Base-by-base conservation (phyloP, 1,284 basidiomycete species). In the Puccinia horiana region DNA sequence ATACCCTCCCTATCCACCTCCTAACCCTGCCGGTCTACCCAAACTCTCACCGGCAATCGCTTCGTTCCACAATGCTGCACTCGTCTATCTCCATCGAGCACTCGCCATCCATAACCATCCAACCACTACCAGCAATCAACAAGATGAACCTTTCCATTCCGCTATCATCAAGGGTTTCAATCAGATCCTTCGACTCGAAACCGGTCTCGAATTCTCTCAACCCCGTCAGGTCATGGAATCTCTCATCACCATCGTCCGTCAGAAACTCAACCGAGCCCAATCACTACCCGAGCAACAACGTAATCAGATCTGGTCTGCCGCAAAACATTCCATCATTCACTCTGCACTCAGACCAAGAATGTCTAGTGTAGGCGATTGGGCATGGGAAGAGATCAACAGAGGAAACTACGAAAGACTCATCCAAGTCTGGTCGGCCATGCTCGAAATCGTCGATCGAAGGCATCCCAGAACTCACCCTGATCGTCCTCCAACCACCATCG, bases 91-190 rank as follows among this genome's bases (percentile, higher is more conserved):
- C 47, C 77, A 80, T 20, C 44, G 65, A 29, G 67, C 67, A 18
- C 56, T 70, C 16, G 35, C 77, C 35, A 67, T 80, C 35, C 77
- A 76, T n/a, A n/a, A 9, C 72, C 44, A 40, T 42, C 29, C 32
- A 14, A 18, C n/a, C 56, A 26, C 40, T n/a, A 56, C 5, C 5
- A 2, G 9, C 26, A 32, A n/a, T 23, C 69, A 72, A 1, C 49
- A 49, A 44, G 67, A 54, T 2, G 77, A 80, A 35, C 65, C 77
- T 12, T 80, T 80, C 42, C 67, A 40, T 12, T 70, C 67, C 0
- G 67, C 77, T 26, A 32, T 80, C 65, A 72, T 61, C 26, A 70
- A 80, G 42, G 77, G 77, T 14, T 80, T 80, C 52, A 40, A 72
- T 29, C 47, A 80, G 52, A 80, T 80, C 26, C 23, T 70, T 1